Evolutionary conservation across 208 protist genomes (phyloP), one percentile per base, ranked within the genome.

Genomic region (Leishmania tropica): DNA sequence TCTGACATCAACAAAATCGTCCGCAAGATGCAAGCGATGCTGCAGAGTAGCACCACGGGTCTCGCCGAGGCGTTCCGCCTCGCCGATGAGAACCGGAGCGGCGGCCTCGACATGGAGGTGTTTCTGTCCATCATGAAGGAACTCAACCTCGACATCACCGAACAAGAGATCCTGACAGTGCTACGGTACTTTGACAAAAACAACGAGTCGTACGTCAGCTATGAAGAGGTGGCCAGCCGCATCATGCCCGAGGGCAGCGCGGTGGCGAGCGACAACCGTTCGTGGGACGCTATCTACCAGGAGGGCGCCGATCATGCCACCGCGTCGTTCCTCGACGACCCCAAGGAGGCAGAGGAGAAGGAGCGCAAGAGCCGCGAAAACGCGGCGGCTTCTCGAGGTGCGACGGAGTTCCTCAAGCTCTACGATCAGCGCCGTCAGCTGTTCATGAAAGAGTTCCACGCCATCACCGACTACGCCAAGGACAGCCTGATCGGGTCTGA

Each of bases 101-200:
- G 82, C 62, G 91, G 90, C n/a, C 80, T 98, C 3, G 81, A 95
- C 45, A 96, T 98, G 90, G 79, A 78, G 0, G 87, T 95, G 2
- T 96, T 98, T 51, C 86, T 96, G 10, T 64, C 70, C 78, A 97
- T 98, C 79, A 90, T 98, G 79, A 71, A 81, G 2, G 45, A 77
- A 11, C 89, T 97, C 31, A 77, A 92, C n/a, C 82, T 98, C 11
- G 87, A 95, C 71, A 70, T 98, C 24, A 93, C 90, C 19, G 96
- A 98, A 83, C 96, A 98, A 85, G 95, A 98, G 81, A 88, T 98
- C 40, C 76, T 96, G 60, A 98, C 94, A 8, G 84, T 98, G n/a
- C 86, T 98, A 64, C 94, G 96, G 65, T 97, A 91, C 89, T 98
- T 98, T 87, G 95, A 98, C 88, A 92, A 92, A 79, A 92, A 96